A percentile compares a stretch with the other conserved stretches of the same genome.
Evolutionary conservation across 257 asterid genomes (phyloP).

Genomic region (Nicotiana knightiana): DNA sequence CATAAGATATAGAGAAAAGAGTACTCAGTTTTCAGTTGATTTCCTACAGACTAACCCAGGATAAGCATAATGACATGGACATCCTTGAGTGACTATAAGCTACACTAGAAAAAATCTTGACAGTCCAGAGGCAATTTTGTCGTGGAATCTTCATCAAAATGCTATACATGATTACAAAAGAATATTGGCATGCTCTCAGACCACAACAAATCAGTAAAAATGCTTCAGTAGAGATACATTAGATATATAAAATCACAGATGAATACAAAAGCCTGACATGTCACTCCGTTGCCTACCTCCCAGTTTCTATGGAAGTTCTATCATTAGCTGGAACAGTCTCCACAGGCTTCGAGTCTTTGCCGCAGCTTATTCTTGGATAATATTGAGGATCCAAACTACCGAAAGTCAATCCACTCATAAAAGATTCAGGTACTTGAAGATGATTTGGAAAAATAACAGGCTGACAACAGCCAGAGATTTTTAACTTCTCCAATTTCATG

Average conservation of each 20-base stretch:
- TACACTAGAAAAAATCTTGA: not conserved
- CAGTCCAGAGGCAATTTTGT: not conserved
- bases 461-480: slow-evolving; percentile 16
- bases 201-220: not conserved
- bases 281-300: slow-evolving; percentile 21
- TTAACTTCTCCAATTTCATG: slow-evolving; percentile 28
- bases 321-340: slow-evolving; percentile 16
- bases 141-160: not conserved
- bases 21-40: not conserved
- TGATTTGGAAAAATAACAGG: slow-evolving; percentile 53
- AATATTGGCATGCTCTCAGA: not conserved
- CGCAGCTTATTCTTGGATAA: slow-evolving; percentile 12
- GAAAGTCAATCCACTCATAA: slow-evolving; percentile 37
- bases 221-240: not conserved
- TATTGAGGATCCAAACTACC: slow-evolving; percentile 45
- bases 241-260: not conserved
- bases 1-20: slow-evolving; percentile 6
- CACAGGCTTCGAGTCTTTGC: slow-evolving; percentile 13
- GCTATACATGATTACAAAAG: not conserved
- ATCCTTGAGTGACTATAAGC: not conserved
- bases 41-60: not conserved
- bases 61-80: not conserved
- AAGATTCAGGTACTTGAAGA: slow-evolving; percentile 53
- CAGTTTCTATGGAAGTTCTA: slow-evolving; percentile 29
- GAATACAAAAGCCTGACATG: not conserved